A percentile compares a stretch with the other conserved stretches of the same genome.
Conservation (phyloP, 306 rosid genomes). For the Cicer chorassanicum region DNA sequence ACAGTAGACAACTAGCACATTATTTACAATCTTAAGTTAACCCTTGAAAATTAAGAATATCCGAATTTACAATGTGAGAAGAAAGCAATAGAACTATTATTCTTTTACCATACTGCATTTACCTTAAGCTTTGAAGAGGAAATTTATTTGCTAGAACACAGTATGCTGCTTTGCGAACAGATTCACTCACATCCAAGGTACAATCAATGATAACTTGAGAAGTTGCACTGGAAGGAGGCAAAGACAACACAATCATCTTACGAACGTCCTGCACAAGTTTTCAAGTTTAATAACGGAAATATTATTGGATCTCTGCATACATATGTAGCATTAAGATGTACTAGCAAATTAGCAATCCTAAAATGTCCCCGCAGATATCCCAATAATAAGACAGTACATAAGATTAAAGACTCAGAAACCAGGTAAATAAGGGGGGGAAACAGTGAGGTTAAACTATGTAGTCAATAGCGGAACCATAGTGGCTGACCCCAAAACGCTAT, state of each 20-base stretch:
- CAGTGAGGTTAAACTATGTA: neutral
- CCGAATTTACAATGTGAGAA: conserved; percentile 10
- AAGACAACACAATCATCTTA: conserved; percentile 80
- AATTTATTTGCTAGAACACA: conserved; percentile 85
- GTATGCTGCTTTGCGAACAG: conserved; percentile 89
- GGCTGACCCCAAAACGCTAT: neutral
- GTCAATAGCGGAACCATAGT: neutral
- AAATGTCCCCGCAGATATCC: conserved; percentile 18
- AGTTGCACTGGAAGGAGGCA: conserved; percentile 85
- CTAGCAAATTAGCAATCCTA: conserved; percentile 9
- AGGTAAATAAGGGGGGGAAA: neutral
- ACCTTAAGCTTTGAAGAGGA: conserved; percentile 99
- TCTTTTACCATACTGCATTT: conserved; percentile 36
- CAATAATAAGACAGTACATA: neutral
- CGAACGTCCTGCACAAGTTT: conserved; percentile 76
- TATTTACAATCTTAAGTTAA: conserved; percentile 5
- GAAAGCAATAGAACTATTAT: conserved; percentile 16
- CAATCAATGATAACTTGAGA: conserved; percentile 82
- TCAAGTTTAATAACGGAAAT: conserved; percentile 38
- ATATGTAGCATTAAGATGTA: conserved; percentile 12
- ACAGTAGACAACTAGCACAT: conserved; percentile 1
- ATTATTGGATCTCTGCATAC: neutral
- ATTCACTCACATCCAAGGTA: conserved; percentile 88
- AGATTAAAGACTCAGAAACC: neutral
- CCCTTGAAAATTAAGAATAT: conserved; percentile 1